phyloP scores from a whole-genome alignment of 2,329 filamentous ascomycete genomes.

The Pezicula rhizophila region DNA sequence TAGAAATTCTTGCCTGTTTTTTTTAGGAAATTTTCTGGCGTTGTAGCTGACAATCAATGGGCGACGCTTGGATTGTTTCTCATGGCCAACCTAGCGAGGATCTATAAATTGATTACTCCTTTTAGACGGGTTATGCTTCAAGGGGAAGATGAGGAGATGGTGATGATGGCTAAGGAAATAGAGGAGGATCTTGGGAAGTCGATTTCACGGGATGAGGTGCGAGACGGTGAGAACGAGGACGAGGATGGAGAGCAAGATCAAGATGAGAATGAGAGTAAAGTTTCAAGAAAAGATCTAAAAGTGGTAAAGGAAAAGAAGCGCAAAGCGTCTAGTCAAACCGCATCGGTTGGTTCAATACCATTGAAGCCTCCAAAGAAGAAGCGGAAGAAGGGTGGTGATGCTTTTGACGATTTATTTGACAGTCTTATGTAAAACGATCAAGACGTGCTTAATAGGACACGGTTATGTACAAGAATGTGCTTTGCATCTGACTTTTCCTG shows the following conservation, averaged over 20 bases:
- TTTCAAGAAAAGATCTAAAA: neutral
- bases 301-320: slow-evolving; percentile 17
- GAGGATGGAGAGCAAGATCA: neutral
- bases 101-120: slow-evolving; percentile 39
- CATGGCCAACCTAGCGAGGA: slow-evolving; percentile 55
- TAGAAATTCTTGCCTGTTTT: slow-evolving; percentile 32
- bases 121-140: slow-evolving; percentile 16
- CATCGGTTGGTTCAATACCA: slow-evolving; percentile 20
- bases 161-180: slow-evolving; percentile 3
- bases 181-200: slow-evolving; percentile 25
- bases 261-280: slow-evolving; percentile 1
- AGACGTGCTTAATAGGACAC: neutral
- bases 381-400: slow-evolving; percentile 54
- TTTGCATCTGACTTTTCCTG: neutral
- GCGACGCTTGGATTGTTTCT: slow-evolving; percentile 65
- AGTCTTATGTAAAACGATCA: slow-evolving; percentile 40
- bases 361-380: slow-evolving; percentile 45
- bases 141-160: slow-evolving; percentile 8
- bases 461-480: neutral
- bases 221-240: neutral
- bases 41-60: slow-evolving; percentile 72
- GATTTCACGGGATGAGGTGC: slow-evolving; percentile 22
- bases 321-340: slow-evolving; percentile 4
- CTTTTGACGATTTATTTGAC: slow-evolving; percentile 68
- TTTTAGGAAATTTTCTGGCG: slow-evolving; percentile 34